Evolutionary conservation across 2,329 filamentous ascomycete genomes (phyloP).

Genomic region (Graphiopsis chlorocephala): DNA sequence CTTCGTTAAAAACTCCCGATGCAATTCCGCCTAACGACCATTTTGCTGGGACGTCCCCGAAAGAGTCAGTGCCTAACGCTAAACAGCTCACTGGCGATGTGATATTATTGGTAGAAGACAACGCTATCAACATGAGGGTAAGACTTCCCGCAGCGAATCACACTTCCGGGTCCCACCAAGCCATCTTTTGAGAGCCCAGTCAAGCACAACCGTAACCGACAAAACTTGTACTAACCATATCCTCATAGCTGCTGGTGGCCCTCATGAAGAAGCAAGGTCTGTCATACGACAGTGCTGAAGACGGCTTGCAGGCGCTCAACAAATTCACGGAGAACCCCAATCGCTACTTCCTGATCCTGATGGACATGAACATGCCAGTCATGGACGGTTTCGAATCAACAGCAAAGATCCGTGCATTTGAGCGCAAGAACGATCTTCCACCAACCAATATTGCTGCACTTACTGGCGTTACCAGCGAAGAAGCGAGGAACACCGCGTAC

Average conservation of each 20-base stretch:
- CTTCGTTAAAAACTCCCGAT: not conserved
- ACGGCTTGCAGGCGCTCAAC: slow-evolving; percentile 23
- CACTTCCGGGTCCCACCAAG: not conserved
- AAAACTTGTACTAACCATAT: not conserved
- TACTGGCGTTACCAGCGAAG: slow-evolving; percentile 33
- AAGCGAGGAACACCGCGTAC: slow-evolving; percentile 27
- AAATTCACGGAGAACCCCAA: slow-evolving; percentile 12
- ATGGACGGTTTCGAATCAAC: slow-evolving; percentile 35
- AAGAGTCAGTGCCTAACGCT: not conserved
- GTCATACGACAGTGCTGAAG: slow-evolving; percentile 18
- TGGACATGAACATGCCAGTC: slow-evolving; percentile 32
- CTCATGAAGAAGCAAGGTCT: slow-evolving; percentile 24
- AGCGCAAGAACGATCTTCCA: slow-evolving; percentile 21
- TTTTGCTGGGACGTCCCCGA: not conserved
- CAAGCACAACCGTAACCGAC: not conserved
- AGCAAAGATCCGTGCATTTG: slow-evolving; percentile 29
- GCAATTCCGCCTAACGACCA: not conserved
- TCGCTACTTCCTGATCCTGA: slow-evolving; percentile 19
- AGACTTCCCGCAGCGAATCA: not conserved
- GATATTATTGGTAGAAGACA: slow-evolving; percentile 35
- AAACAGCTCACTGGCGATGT: not conserved
- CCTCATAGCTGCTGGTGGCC: slow-evolving; percentile 24
- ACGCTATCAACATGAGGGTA: slow-evolving; percentile 32
- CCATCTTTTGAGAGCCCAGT: too few relatives aligned
- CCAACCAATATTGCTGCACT: slow-evolving; percentile 29